A percentile compares a stretch with the other conserved stretches of the same genome.
Conservation (phyloP, 2,329 filamentous ascomycete genomes). For the Alternaria sp. region DNA sequence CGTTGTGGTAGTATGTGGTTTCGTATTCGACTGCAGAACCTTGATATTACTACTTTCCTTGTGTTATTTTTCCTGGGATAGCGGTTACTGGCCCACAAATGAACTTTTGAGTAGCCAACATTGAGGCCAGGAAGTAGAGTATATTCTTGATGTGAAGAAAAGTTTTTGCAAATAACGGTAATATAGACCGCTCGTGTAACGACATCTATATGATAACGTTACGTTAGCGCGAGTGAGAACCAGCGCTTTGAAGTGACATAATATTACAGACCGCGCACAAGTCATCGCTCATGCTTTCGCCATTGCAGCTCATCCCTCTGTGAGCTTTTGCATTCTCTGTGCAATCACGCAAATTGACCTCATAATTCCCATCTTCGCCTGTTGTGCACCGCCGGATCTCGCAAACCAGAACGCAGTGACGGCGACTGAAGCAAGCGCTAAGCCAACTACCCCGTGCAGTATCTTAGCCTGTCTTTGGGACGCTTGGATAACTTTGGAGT, state of each 20-base stretch:
- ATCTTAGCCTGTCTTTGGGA: conserved; percentile 61
- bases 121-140: background rate
- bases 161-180: background rate
- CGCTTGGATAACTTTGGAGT: conserved; percentile 79
- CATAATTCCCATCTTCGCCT: conserved; percentile 39
- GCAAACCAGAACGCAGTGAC: conserved; percentile 35
- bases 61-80: background rate
- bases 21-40: background rate
- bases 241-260: background rate
- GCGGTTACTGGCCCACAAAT: background rate
- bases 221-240: background rate
- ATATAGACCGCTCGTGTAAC: background rate
- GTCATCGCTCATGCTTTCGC: background rate
- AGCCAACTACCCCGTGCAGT: conserved; percentile 40
- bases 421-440: conserved; percentile 26
- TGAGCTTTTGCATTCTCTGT: conserved; percentile 28
- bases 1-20: background rate
- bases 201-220: background rate
- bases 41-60: background rate
- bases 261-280: background rate
- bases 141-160: too few relatives aligned
- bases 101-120: background rate
- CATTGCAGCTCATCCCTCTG: conserved; percentile 7
- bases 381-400: conserved; percentile 31
- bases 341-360: conserved; percentile 38